A percentile compares a stretch with the other conserved stretches of the same genome.
These are phyloP conservation scores for Fonsecaea pedrosoi DNA, from an alignment of 2,329 filamentous ascomycete genomes.

Conservation along the genomic window DNA sequence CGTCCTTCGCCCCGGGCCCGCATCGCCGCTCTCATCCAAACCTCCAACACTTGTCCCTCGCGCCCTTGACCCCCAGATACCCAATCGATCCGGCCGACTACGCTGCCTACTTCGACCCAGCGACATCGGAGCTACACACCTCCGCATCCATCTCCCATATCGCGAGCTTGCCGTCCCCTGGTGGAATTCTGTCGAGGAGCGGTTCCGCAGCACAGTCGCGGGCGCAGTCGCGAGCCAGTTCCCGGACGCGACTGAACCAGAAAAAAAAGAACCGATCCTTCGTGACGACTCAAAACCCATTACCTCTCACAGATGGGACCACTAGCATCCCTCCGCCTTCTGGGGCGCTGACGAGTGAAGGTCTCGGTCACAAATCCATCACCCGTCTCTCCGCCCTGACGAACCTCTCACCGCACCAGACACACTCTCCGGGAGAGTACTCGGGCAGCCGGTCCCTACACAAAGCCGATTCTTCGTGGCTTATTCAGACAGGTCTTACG, in stretches of 20 bases:
- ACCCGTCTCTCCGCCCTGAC: slow-evolving; percentile 14
- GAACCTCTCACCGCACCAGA: slow-evolving; percentile 14
- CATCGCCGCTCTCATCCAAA: slow-evolving; percentile 64
- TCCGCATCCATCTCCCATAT: slow-evolving; percentile 41
- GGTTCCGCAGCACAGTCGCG: slow-evolving; percentile 19
- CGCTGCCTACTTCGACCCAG: slow-evolving; percentile 47
- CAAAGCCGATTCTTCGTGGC: slow-evolving; percentile 51
- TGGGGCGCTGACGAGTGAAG: slow-evolving; percentile 35
- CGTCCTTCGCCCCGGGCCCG: slow-evolving; percentile 40
- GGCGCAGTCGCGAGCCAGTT: slow-evolving; percentile 33
- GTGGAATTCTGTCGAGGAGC: slow-evolving; percentile 36
- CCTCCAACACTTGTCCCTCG: slow-evolving; percentile 65
- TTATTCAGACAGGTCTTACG: slow-evolving; percentile 64
- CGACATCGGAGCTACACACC: slow-evolving; percentile 47
- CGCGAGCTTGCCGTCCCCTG: slow-evolving; percentile 41
- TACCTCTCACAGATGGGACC: slow-evolving; percentile 9
- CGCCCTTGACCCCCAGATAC: slow-evolving; percentile 63
- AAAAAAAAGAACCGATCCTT: slow-evolving; percentile 33
- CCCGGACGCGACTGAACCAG: slow-evolving; percentile 31
- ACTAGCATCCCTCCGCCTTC: slow-evolving; percentile 20
- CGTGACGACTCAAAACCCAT: slow-evolving; percentile 29
- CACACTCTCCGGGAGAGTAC: background rate
- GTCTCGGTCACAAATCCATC: slow-evolving; percentile 32
- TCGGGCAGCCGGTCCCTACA: slow-evolving; percentile 8
- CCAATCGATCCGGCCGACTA: slow-evolving; percentile 53